A percentile compares a stretch with the other conserved stretches of the same genome.
These are phyloP conservation scores for Coniochaeta sp. DNA, from an alignment of 2,329 filamentous ascomycete genomes.

Conservation along the genomic window DNA sequence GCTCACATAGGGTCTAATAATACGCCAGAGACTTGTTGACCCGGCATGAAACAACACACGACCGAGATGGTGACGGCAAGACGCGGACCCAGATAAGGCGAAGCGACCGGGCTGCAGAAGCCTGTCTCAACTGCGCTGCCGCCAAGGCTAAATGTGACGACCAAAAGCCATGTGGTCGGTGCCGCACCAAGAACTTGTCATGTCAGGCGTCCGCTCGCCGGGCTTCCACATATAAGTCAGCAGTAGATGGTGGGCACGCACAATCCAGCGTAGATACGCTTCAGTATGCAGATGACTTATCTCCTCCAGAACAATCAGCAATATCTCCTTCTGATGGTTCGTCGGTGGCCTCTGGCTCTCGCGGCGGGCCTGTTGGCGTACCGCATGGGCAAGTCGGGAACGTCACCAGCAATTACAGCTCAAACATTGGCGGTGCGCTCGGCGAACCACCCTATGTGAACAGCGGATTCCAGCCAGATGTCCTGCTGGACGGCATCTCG, in stretches of 20 bases:
- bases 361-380: neutral
- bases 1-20: neutral
- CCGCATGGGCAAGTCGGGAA: neutral
- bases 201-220: slow-evolving; percentile 15
- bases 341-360: neutral
- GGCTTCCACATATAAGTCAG: slow-evolving; percentile 9
- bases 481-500: slow-evolving; percentile 15
- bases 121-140: slow-evolving; percentile 17
- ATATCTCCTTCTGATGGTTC: neutral
- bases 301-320: neutral
- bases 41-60: slow-evolving; percentile 20
- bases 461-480: slow-evolving; percentile 2
- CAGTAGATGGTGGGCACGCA: slow-evolving; percentile 7
- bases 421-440: neutral
- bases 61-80: slow-evolving; percentile 15
- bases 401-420: neutral
- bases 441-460: neutral
- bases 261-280: neutral
- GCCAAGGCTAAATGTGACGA: slow-evolving; percentile 21
- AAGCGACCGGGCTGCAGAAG: slow-evolving; percentile 19
- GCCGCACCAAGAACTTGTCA: slow-evolving; percentile 14
- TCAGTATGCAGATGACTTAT: neutral
- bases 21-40: slow-evolving; percentile 15
- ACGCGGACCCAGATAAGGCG: slow-evolving; percentile 15
- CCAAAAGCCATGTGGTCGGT: slow-evolving; percentile 19